Base-by-base conservation (phyloP, 2,329 filamentous ascomycete species). In the Fusarium sp. region DNA sequence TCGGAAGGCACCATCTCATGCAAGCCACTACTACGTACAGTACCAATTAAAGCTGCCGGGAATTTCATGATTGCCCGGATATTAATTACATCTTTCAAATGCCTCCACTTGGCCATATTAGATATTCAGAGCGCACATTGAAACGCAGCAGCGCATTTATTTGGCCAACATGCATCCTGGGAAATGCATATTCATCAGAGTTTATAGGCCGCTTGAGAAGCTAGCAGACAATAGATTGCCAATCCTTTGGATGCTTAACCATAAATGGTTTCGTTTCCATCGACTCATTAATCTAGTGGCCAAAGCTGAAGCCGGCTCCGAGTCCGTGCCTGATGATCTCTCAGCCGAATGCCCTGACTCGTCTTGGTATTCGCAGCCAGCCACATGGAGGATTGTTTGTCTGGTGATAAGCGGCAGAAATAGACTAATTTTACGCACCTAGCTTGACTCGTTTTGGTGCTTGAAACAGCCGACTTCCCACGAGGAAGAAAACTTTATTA, bases 261-360 rank as follows among this genome's bases (percentile, higher is more conserved):
- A 50, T 54, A 67, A 64, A 28, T 26, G 61, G 68, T 42, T 58
- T 63, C 53, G 50, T 26, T 51, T 35, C 25, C 32, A 53, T 24
- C 15, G 15, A 9, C 34, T 58, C 40, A 52, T 36, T 49, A 42
- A 42, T 19, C 58, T 41, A 58, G 44, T 61, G 45, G 54, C 45
- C 32, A 44, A 45, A 51, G 53, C 43, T 53, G 11, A 39, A 56
- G 49, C 58, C 40, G 47, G 66, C 39, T 44, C 50, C 52, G 42
- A 64, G 65, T 66, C 64, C 58, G 68, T 70, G 68, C 68, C 68
- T 70, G 61, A 54, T 64, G 64, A 70, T 70, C 68, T 65, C 29
- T 52, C 51, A 58, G 58, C 41, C 48, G 47, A 19, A 54, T 56
- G 50, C 36, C 65, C 56, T 70, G 65, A 70, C 68, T 70, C 68